These are phyloP conservation scores for Penicillium psychrofluorescens DNA, from an alignment of 495 filamentous ascomycete genomes.

Conservation along the genomic window DNA sequence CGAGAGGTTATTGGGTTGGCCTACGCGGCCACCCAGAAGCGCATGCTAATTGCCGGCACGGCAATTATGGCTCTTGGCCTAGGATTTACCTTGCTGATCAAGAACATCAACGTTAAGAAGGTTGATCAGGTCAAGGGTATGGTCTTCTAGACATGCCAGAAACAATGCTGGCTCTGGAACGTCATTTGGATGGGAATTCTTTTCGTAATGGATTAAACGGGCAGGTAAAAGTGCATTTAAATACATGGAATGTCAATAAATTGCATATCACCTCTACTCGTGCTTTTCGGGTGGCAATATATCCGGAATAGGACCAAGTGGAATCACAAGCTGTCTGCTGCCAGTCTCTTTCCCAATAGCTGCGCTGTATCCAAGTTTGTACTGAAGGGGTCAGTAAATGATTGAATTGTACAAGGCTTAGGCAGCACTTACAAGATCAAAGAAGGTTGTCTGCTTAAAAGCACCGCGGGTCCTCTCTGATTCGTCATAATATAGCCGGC, in stretches of 20 bases:
- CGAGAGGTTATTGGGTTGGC: conserved; percentile 47
- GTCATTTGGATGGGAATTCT: too few species aligned
- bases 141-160: conserved; percentile 12
- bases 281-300: conserved; percentile 29
- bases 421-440: conserved; percentile 41
- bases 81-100: conserved; percentile 39
- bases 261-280: not conserved
- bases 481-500: conserved; percentile 63
- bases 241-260: too few species aligned
- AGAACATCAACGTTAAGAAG: conserved; percentile 50
- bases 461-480: conserved; percentile 43
- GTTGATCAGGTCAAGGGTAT: conserved; percentile 32
- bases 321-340: conserved; percentile 35
- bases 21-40: conserved; percentile 48
- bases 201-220: too few species aligned
- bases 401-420: not conserved
- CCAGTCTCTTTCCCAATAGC: conserved; percentile 11
- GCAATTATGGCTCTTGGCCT: conserved; percentile 42
- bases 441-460: conserved; percentile 64
- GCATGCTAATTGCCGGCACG: conserved; percentile 45
- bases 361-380: conserved; percentile 35
- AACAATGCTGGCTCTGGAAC: too few species aligned
- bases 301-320: conserved; percentile 53
- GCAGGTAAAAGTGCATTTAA: too few species aligned
- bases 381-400: not conserved